Percentiles rank a stretch among this genome's conserved stretches.
phyloP scores from a whole-genome alignment of 176 grass and related monocot genomes.

The Oryza glaberrima region DNA sequence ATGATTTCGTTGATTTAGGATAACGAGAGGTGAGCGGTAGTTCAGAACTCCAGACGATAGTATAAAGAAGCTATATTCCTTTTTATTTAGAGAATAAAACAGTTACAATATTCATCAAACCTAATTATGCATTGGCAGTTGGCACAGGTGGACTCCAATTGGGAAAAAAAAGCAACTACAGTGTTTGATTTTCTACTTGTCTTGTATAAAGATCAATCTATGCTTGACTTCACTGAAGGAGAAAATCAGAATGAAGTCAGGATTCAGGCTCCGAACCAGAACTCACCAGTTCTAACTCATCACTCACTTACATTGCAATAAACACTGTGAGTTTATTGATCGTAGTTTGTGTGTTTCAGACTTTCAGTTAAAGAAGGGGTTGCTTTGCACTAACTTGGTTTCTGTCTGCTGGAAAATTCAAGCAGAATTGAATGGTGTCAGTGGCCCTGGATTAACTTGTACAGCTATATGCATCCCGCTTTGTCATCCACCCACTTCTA shows the following conservation, averaged over 20 bases:
- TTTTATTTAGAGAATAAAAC: no score
- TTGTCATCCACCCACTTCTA: not conserved
- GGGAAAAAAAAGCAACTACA: no score
- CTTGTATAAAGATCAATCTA: not conserved
- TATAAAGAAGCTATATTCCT: no score
- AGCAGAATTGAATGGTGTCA: not conserved
- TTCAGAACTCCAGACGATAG: no score
- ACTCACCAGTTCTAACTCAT: not conserved
- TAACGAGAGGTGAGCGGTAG: no score
- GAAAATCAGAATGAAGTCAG: not conserved
- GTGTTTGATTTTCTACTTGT: no score
- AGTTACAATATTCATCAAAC: no score
- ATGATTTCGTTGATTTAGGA: no score
- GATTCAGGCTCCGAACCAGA: not conserved
- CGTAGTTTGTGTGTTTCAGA: not conserved
- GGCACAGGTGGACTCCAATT: no score
- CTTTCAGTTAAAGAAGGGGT: not conserved
- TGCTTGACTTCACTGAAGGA: constrained; percentile 1
- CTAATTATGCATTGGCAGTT: no score
- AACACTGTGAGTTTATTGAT: not conserved
- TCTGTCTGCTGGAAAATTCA: not conserved
- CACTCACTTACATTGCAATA: not conserved
- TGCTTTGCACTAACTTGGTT: not conserved
- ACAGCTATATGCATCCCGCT: not conserved
- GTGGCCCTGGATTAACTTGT: not conserved